Conservation (phyloP, 805 yeast genomes). For the Cyberlindnera nakhonratchasimensis region DNA sequence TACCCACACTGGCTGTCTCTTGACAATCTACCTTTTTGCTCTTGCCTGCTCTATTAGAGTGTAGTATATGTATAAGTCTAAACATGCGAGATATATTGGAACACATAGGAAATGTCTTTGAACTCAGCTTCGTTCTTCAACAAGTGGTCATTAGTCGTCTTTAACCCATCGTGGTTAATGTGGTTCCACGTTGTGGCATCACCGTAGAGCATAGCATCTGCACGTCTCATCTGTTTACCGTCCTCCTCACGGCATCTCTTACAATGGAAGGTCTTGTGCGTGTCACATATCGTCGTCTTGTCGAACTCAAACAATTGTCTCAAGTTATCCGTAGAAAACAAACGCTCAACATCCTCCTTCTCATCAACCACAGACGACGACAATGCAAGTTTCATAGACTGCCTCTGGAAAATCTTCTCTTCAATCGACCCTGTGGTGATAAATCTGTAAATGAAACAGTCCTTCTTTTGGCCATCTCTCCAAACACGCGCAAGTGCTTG, state of each 20-base stretch:
- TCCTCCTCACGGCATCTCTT: constrained; percentile 57
- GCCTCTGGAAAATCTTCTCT: constrained; percentile 94
- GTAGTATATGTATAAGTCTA: constrained; percentile 1
- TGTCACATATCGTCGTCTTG: constrained; percentile 70
- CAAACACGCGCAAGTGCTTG: constrained; percentile 97
- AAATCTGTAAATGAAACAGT: constrained; percentile 91
- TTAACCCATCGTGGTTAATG: constrained; percentile 58
- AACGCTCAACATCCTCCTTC: constrained; percentile 89
- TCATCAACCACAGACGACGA: constrained; percentile 97
- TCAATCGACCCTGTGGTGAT: constrained; percentile 94
- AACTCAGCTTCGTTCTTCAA: constrained; percentile 68
- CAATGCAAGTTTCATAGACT: constrained; percentile 86
- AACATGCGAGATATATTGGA: constrained; percentile 86
- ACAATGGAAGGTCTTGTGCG: constrained; percentile 90
- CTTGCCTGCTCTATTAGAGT: background rate
- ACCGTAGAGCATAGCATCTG: constrained; percentile 92
- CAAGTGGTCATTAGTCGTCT: constrained; percentile 69
- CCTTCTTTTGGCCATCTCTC: constrained; percentile 98
- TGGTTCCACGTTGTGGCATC: constrained; percentile 99
- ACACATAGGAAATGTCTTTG: constrained; percentile 76
- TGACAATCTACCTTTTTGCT: background rate
- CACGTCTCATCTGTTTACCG: constrained; percentile 57
- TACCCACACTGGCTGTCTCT: too few relatives aligned
- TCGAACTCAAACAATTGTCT: constrained; percentile 71
- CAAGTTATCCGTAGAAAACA: constrained; percentile 80